These are phyloP conservation scores for Tulasnella sp. DNA, from an alignment of 768 basidiomycete genomes.

Conservation along the genomic window DNA sequence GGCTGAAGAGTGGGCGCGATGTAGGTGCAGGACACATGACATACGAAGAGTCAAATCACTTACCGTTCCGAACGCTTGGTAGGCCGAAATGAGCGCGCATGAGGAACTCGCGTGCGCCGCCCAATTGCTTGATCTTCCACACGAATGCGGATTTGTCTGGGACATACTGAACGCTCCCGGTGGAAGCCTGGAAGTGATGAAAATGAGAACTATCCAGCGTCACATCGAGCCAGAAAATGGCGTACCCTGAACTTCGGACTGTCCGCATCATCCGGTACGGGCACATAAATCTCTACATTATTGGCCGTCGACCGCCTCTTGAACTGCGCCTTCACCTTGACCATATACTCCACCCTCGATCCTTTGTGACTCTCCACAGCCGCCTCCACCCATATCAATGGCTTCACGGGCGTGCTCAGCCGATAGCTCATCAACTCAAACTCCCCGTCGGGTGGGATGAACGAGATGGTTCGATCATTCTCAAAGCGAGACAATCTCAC, in stretches of 20 bases:
- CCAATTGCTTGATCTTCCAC: slow-evolving; percentile 98
- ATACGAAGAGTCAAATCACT: slow-evolving; percentile 25
- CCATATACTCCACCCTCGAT: slow-evolving; percentile 31
- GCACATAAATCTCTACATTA: slow-evolving; percentile 97
- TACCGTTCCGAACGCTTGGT: slow-evolving; percentile 84
- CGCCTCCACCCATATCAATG: slow-evolving; percentile 95
- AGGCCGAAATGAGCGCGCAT: slow-evolving; percentile 98
- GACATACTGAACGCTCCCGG: slow-evolving; percentile 91
- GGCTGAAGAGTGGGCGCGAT: slow-evolving; percentile 28
- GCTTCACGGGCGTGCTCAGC: slow-evolving; percentile 76
- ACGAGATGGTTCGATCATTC: slow-evolving; percentile 96
- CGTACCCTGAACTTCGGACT: slow-evolving; percentile 87
- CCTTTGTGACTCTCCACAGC: slow-evolving; percentile 90
- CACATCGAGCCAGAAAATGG: not conserved
- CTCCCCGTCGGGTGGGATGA: slow-evolving; percentile 98
- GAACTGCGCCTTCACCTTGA: slow-evolving; percentile 76
- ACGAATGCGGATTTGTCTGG: slow-evolving; percentile 98
- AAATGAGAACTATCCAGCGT: not conserved
- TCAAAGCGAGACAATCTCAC: slow-evolving; percentile 95
- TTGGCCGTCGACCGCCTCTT: slow-evolving; percentile 94
- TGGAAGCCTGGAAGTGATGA: slow-evolving; percentile 56
- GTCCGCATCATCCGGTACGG: slow-evolving; percentile 98
- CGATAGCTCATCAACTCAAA: slow-evolving; percentile 98
- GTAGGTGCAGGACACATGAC: not conserved
- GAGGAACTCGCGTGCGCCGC: slow-evolving; percentile 89